Percentiles rank a stretch among this genome's conserved stretches.
Conservation (phyloP, 768 basidiomycete species). For the Leccinum subtestaceum region DNA sequence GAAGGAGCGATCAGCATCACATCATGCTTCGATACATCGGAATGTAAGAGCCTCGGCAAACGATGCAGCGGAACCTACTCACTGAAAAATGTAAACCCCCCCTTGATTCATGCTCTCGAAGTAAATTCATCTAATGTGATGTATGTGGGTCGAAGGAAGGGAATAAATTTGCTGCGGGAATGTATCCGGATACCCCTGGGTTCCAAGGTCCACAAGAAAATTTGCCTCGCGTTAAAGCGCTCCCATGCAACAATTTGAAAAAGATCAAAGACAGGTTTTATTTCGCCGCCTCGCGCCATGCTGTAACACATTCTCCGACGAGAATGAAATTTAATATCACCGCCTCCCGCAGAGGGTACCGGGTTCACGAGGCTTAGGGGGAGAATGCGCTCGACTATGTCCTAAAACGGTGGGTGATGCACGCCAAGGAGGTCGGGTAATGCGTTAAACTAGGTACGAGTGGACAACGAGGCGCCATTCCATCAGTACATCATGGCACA, state of each 20-base stretch:
- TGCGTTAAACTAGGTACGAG: conserved; percentile 8
- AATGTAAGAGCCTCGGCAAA: neutral
- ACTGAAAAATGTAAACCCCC: neutral
- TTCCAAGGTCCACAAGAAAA: conserved; percentile 1
- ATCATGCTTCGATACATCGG: neutral
- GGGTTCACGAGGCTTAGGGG: neutral
- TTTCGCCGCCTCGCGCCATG: conserved; percentile 13
- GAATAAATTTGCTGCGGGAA: neutral
- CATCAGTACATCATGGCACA: conserved; percentile 9
- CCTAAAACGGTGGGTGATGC: neutral
- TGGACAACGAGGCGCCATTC: conserved; percentile 7
- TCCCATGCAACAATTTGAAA: conserved; percentile 2
- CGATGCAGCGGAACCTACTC: neutral
- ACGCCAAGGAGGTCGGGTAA: neutral
- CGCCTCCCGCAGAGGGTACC: conserved; percentile 1
- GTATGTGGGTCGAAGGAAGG: neutral
- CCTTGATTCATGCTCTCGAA: neutral
- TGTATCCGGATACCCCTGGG: neutral
- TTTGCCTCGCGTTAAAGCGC: neutral
- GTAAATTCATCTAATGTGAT: neutral
- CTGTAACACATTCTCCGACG: neutral
- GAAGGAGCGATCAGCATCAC: neutral
- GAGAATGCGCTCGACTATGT: neutral
- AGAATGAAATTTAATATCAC: conserved; percentile 4
- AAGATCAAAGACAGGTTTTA: conserved; percentile 7